A percentile compares a stretch with the other conserved stretches of the same genome.
Conservation (phyloP, 345 rosid species). For the Linum usitatissimum region DNA sequence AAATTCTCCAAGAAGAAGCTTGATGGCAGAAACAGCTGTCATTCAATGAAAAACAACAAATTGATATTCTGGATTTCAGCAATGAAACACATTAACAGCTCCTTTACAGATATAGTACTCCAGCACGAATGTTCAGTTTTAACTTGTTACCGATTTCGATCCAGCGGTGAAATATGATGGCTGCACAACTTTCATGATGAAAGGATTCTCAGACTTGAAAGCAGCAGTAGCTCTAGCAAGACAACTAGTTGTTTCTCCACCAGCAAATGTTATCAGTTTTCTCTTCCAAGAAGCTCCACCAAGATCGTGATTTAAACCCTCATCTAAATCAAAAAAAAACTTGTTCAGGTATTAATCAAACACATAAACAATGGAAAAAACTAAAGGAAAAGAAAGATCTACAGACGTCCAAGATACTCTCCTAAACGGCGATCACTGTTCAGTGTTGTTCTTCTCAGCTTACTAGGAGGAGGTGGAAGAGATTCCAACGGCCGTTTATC, state of each 20-base stretch:
- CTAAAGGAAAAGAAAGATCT: too few relatives aligned
- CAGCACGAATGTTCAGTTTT: too few relatives aligned
- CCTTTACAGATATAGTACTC: too few relatives aligned
- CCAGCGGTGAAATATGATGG: neutral
- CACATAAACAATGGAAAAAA: too few relatives aligned
- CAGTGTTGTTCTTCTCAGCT: neutral
- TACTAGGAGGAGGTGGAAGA: neutral
- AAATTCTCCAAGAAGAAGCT: neutral
- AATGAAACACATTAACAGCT: too few relatives aligned
- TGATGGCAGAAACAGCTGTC: neutral
- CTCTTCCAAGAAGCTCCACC: neutral
- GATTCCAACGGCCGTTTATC: neutral
- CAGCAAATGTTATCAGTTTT: neutral
- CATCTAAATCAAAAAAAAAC: neutral
- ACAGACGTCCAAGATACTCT: neutral
- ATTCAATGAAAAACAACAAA: too few relatives aligned
- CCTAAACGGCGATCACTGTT: neutral
- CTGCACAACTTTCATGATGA: conserved; percentile 1
- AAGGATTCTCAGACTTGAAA: neutral
- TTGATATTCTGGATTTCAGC: too few relatives aligned
- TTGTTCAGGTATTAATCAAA: neutral
- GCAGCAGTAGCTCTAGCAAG: neutral
- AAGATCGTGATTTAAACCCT: neutral
- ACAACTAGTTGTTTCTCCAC: neutral
- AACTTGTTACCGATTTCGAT: neutral